Evolutionary conservation across 2,329 filamentous ascomycete genomes (phyloP), one percentile per base, ranked within the genome.

Genomic region (Erysiphe pulchra): DNA sequence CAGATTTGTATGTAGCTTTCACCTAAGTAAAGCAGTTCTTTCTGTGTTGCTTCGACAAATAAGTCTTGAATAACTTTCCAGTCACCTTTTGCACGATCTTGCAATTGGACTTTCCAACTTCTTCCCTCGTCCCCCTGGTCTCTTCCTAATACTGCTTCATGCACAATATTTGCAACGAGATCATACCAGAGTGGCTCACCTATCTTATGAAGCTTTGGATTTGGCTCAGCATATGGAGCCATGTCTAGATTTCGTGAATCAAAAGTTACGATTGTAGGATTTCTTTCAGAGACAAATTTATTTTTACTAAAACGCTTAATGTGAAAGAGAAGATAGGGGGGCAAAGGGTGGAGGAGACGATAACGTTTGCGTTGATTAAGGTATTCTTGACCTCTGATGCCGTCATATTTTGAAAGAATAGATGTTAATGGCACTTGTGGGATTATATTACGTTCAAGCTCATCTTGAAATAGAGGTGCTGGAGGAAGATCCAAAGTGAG

Each of bases 221-320:
- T 83, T 0, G 87, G 86, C 63, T 95, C 84, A 12, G 93, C 84
- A 56, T 90, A 95, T 0, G 86, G 85, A 5, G 77, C 71, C 67
- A 94, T 77, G 59, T 98, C 85, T 9, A 98, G 73, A 38, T 78
- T 74, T 57, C 78, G 71, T 4, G 83, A 79, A 51, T 87, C 83
- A 61, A 95, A 98, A 0, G 87, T 95, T 51, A 98, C 90, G 56
- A 98, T 98, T 10, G 90, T 98, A 1, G 87, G 90, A 60, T 98
- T 98, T 44, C 90, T 80, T 63, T 95, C 87, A 2, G 80, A 74
- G 17, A 98, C 82, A 57, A 98, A 98, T 60, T 94, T 93, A 67
- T 98, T 98, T 52, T 80, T 77, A 53, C 78, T 83, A 69, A 98
- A 98, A 54, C 90, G 84, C 65, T 95, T 95, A 65, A 95, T 78